Conservation (phyloP, 208 protist genomes). For the Acanthamoeba triangularis region DNA sequence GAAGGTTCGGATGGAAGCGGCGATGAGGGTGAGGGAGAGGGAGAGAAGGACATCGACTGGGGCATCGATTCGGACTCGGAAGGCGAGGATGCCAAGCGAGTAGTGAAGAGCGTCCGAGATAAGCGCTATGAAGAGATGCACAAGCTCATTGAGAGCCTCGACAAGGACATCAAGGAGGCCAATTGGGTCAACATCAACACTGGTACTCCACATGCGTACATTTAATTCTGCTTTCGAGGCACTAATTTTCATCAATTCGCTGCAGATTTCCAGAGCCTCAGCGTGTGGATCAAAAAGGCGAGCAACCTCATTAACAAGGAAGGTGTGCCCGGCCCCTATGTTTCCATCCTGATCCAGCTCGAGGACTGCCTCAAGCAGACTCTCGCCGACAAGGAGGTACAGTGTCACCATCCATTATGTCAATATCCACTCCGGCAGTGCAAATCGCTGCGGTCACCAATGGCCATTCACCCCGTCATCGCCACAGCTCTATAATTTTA, state of each 20-base stretch:
- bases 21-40: constrained; percentile 53
- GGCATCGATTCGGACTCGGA: constrained; percentile 31
- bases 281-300: constrained; percentile 69
- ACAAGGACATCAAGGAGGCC: constrained; percentile 24
- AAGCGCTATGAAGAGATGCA: constrained; percentile 75
- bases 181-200: constrained; percentile 58
- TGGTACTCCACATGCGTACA: neutral
- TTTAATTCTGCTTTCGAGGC: neutral
- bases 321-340: constrained; percentile 57
- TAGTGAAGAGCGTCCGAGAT: constrained; percentile 46
- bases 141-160: constrained; percentile 64
- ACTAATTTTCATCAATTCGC: neutral
- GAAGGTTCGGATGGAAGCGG: constrained; percentile 3
- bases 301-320: constrained; percentile 67
- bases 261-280: constrained; percentile 49
- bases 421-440: no score
- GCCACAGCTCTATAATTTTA: no score
- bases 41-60: constrained; percentile 46
- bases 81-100: constrained; percentile 34
- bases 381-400: constrained; percentile 33
- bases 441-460: no score
- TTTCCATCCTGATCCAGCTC: constrained; percentile 43
- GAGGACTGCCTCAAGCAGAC: constrained; percentile 68
- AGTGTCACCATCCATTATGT: no score
- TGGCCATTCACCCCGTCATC: no score